These are phyloP conservation scores for Phytopythium montanum DNA, from an alignment of 352 stramenopile genomes.

Conservation along the genomic window DNA sequence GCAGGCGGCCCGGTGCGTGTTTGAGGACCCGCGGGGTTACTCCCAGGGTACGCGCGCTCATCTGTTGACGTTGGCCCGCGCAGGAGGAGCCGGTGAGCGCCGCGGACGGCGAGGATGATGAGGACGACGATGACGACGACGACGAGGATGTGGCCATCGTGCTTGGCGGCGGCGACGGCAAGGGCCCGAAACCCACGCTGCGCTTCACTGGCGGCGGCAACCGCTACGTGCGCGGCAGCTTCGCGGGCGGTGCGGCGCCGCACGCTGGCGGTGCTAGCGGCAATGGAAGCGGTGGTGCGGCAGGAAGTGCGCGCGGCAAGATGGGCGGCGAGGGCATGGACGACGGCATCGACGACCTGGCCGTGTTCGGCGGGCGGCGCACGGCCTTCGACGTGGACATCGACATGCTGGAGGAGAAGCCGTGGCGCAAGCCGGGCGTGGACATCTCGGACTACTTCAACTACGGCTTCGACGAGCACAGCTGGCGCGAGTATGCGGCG, in stretches of 20 bases:
- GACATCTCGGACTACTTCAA: constrained; percentile 95
- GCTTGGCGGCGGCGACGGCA: constrained; percentile 49
- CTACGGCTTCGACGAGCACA: constrained; percentile 91
- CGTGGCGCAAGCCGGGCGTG: constrained; percentile 88
- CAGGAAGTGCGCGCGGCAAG: constrained; percentile 4
- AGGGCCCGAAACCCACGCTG: constrained; percentile 64
- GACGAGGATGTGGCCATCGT: constrained; percentile 85
- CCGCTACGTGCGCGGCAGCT: constrained; percentile 69
- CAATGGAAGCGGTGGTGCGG: background rate
- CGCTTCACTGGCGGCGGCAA: constrained; percentile 75
- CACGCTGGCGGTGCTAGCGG: constrained; percentile 16
- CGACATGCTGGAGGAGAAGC: constrained; percentile 88
- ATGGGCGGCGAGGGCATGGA: constrained; percentile 13
- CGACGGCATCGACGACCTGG: constrained; percentile 60
- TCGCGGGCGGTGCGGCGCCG: constrained; percentile 20
- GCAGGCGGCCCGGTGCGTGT: background rate
- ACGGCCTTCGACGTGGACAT: constrained; percentile 93
- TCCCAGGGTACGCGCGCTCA: background rate
- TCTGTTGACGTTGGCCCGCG: background rate
- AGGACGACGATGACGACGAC: constrained; percentile 79
- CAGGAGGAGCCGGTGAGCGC: background rate
- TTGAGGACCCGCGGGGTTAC: too few relatives aligned
- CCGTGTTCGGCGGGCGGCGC: constrained; percentile 73
- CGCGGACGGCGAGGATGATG: constrained; percentile 25
- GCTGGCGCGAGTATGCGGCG: constrained; percentile 73